Evolutionary conservation across 805 yeast species (phyloP).

Genomic region (Alloascoidea africana): DNA sequence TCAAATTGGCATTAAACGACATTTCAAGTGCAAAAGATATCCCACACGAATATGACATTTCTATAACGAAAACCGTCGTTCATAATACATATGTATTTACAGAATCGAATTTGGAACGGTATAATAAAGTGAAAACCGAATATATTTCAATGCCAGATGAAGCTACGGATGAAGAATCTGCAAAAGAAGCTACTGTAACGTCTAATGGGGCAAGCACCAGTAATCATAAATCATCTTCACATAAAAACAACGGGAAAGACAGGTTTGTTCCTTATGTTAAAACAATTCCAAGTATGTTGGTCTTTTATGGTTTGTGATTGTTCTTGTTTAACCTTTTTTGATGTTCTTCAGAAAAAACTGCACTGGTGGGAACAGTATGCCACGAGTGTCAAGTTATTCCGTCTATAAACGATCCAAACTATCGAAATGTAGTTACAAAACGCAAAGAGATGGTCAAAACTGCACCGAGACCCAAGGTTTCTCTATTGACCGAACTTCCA

Average conservation of each 20-base stretch:
- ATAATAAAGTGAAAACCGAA: neutral
- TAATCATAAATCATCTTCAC: neutral
- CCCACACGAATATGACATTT: slow-evolving; percentile 76
- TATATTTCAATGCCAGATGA: neutral
- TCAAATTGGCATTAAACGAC: slow-evolving; percentile 21
- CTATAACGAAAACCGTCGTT: slow-evolving; percentile 64
- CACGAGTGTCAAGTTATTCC: slow-evolving; percentile 91
- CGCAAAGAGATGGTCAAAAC: slow-evolving; percentile 31
- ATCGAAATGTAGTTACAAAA: slow-evolving; percentile 43
- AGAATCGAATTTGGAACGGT: slow-evolving; percentile 60
- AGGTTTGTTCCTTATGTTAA: slow-evolving; percentile 9
- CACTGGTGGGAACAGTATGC: slow-evolving; percentile 71
- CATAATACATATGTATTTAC: slow-evolving; percentile 78
- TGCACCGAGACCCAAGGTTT: slow-evolving; percentile 44
- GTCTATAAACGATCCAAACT: slow-evolving; percentile 54
- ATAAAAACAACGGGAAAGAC: slow-evolving; percentile 1
- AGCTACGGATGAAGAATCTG: neutral
- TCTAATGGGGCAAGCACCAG: neutral
- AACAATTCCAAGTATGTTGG: slow-evolving; percentile 10
- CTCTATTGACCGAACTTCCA: slow-evolving; percentile 63
- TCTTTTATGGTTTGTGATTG: too few relatives aligned
- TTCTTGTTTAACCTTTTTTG: slow-evolving; percentile 2
- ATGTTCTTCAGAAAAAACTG: slow-evolving; percentile 37
- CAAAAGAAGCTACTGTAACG: neutral
- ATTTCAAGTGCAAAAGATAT: slow-evolving; percentile 32